Evolutionary conservation across 2,329 filamentous ascomycete species (phyloP), one percentile per base, ranked within the genome.

Genomic region (Aspergillus sp.): DNA sequence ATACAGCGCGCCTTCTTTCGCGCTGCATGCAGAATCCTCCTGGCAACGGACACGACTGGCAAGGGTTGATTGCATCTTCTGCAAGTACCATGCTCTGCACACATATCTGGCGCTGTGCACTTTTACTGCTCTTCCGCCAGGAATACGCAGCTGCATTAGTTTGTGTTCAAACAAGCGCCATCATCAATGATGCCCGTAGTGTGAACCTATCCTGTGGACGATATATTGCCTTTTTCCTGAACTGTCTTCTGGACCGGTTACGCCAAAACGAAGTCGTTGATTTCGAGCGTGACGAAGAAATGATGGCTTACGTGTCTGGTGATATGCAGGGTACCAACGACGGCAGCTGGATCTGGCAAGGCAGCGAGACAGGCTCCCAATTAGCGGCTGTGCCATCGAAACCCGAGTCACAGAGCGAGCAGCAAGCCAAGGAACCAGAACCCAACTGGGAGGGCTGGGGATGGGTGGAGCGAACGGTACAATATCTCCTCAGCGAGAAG

Each of bases 31-130:
- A 73, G 37, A 43, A 51, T 13, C 56, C 59, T 5, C 49, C 64
- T 2, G 64, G 60, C 30, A 62, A 65, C 37, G 53, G 5, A 6
- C 13, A 53, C 28, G 62, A 67, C 34, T 81, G 79, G 61, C 78
- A 77, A 27, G 69, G 77, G 3, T 74, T 78, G 7, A 72, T 90
- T 1, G 77, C 80, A 5, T 79, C 82, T 30, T 80, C 83, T 8
- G 82, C 88, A 3, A 88, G 85, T 1, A 81, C 85, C 4, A 79
- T 91, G 53, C 74, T 94, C 7, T 86, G 88, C 44, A 82, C 81
- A 10, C 93, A 97, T 62, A 76, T 95, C 36, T 96, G 94, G 81
- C 85, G 91, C 19, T 94, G 86, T 58, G 78, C 86, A 2, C 75
- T 97, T 1, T 82, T 96, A 44, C 73, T 96, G 5, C 78, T 91